Conservation (phyloP, 768 basidiomycete genomes). For the Auriculariales sp. region DNA sequence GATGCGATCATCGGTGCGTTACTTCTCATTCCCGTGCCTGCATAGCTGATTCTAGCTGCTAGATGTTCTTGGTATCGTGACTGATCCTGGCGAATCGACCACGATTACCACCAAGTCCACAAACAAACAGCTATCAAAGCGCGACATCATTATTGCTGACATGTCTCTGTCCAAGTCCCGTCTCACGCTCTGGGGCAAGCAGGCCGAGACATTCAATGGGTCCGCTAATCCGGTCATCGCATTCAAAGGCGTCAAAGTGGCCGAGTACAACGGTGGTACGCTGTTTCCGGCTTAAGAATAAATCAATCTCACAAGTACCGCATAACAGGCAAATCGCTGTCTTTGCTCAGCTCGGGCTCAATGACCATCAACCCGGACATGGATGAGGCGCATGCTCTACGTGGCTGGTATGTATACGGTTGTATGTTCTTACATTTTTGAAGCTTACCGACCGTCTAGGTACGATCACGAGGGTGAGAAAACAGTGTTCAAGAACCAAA, state of each 20-base stretch:
- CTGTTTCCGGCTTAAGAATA: neutral
- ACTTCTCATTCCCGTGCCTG: neutral
- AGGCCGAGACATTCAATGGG: conserved; percentile 67
- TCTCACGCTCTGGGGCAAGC: conserved; percentile 90
- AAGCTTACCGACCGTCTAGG: conserved; percentile 13
- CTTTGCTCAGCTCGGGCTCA: conserved; percentile 65
- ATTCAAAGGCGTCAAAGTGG: conserved; percentile 86
- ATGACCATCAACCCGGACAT: conserved; percentile 86
- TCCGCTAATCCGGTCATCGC: conserved; percentile 62
- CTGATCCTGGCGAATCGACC: conserved; percentile 52
- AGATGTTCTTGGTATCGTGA: conserved; percentile 86
- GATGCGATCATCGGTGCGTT: conserved; percentile 70
- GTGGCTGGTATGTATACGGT: conserved; percentile 53
- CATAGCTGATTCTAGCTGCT: neutral
- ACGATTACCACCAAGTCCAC: conserved; percentile 67
- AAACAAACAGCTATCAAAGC: conserved; percentile 70
- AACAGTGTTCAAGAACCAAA: conserved; percentile 55
- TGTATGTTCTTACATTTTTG: neutral
- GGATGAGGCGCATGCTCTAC: conserved; percentile 68
- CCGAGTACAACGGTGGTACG: conserved; percentile 63
- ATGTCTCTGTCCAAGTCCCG: conserved; percentile 62
- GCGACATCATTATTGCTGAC: conserved; percentile 83
- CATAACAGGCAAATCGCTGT: conserved; percentile 58
- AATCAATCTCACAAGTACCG: neutral
- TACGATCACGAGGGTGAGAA: conserved; percentile 58